phyloP scores from a whole-genome alignment of 202 grass and related monocot species.

The Carex arenaria region DNA sequence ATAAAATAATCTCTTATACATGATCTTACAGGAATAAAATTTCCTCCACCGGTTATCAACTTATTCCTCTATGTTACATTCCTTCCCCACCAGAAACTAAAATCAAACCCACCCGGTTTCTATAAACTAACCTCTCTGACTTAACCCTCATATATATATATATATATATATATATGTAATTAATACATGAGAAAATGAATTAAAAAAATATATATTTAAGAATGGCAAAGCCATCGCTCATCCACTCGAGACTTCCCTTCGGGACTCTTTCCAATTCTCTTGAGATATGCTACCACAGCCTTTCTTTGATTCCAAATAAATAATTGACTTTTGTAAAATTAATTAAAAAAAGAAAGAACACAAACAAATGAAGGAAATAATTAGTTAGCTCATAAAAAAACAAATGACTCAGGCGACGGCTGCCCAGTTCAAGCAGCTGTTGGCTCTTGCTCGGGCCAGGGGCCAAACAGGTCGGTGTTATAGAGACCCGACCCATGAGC shows the following conservation, averaged over 20 bases:
- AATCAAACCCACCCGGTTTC: slow-evolving; percentile 4
- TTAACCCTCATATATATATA: not conserved
- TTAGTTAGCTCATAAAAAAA: slow-evolving; percentile 58
- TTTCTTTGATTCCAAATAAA: slow-evolving; percentile 23
- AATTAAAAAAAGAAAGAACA: slow-evolving; percentile 38
- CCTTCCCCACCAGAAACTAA: slow-evolving; percentile 14
- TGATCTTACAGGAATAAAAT: slow-evolving; percentile 27
- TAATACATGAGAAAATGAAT: slow-evolving; percentile 22
- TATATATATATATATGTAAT: slow-evolving; percentile 15
- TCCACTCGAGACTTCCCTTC: slow-evolving; percentile 31
- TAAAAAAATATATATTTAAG: slow-evolving; percentile 13
- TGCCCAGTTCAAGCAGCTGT: slow-evolving; percentile 51
- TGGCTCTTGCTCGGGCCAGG: slow-evolving; percentile 87
- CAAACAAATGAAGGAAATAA: slow-evolving; percentile 83
- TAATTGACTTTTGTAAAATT: slow-evolving; percentile 27
- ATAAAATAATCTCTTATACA: slow-evolving; percentile 26
- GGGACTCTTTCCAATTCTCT: slow-evolving; percentile 25
- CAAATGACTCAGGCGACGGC: slow-evolving; percentile 27
- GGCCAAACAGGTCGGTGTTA: slow-evolving; percentile 52
- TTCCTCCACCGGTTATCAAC: slow-evolving; percentile 17
- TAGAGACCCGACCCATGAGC: slow-evolving; percentile 32
- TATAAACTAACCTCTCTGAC: not conserved
- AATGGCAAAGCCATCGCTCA: slow-evolving; percentile 26
- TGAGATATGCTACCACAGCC: slow-evolving; percentile 34
- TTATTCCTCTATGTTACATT: slow-evolving; percentile 32